Percentiles rank a stretch among this genome's conserved stretches.
These are phyloP conservation scores for Metschnikowia hibisci DNA, from an alignment of 805 yeast species.

Conservation along the genomic window DNA sequence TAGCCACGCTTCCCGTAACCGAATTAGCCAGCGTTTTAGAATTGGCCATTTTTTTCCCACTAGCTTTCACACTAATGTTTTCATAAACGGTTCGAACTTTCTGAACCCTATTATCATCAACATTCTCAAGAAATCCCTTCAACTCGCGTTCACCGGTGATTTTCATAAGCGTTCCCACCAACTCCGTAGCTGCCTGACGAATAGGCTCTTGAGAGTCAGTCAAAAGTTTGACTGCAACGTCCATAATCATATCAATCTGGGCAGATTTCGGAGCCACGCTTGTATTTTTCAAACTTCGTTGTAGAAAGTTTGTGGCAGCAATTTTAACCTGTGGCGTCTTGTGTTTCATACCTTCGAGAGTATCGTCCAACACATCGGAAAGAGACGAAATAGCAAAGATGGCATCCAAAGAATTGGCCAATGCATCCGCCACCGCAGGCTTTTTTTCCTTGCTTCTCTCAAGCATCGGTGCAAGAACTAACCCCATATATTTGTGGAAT, in stretches of 20 bases:
- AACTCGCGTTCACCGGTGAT: constrained; percentile 73
- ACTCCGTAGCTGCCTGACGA: constrained; percentile 70
- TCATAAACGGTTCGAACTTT: constrained; percentile 62
- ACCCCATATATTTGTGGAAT: constrained; percentile 51
- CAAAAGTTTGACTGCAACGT: constrained; percentile 56
- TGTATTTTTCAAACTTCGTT: constrained; percentile 56
- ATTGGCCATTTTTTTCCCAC: too few relatives aligned
- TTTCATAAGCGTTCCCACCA: constrained; percentile 78
- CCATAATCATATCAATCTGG: constrained; percentile 58
- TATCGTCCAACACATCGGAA: constrained; percentile 55
- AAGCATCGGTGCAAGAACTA: constrained; percentile 57
- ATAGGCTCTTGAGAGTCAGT: constrained; percentile 82
- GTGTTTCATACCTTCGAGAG: constrained; percentile 58
- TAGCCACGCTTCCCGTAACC: constrained; percentile 3
- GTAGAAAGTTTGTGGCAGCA: constrained; percentile 62
- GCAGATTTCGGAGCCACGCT: constrained; percentile 43
- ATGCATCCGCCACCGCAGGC: constrained; percentile 66
- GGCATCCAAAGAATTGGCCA: constrained; percentile 63
- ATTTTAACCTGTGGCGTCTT: constrained; percentile 81
- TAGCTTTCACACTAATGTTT: constrained; percentile 47
- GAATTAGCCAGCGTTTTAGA: constrained; percentile 4
- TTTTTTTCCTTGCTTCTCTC: constrained; percentile 90
- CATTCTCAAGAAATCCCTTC: constrained; percentile 53
- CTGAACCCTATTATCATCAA: constrained; percentile 69
- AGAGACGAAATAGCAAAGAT: constrained; percentile 51